Percentiles rank a stretch among this genome's conserved stretches.
phyloP scores from a whole-genome alignment of 225 moss, liverwort and hornwort genomes.

The Lunularia cruciata region DNA sequence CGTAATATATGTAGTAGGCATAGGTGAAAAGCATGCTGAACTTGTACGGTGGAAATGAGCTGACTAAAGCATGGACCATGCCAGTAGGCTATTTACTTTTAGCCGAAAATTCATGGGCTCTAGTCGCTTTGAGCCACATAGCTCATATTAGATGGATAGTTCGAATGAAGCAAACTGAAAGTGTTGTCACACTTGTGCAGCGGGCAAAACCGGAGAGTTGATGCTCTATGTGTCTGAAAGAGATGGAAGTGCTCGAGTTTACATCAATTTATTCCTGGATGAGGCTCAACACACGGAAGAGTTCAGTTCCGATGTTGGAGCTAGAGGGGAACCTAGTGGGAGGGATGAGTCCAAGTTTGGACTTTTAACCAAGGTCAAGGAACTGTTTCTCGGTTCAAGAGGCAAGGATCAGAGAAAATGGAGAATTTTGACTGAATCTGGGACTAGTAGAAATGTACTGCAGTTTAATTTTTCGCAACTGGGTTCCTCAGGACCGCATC shows the following conservation, averaged over 20 bases:
- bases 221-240: constrained; percentile 72
- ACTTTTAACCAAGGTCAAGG: not conserved
- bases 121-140: too few relatives aligned
- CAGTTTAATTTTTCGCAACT: constrained; percentile 30
- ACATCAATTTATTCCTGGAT: constrained; percentile 45
- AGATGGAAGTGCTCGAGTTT: constrained; percentile 67
- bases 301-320: not conserved
- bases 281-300: not conserved
- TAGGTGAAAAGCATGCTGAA: too few relatives aligned
- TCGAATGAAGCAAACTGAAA: too few relatives aligned
- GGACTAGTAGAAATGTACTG: not conserved
- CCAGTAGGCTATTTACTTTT: too few relatives aligned
- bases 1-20: too few relatives aligned
- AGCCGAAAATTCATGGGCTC: too few relatives aligned
- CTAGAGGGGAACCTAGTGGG: not conserved
- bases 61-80: too few relatives aligned
- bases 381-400: not conserved
- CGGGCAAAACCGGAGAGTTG: constrained; percentile 26
- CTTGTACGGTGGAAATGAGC: too few relatives aligned
- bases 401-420: not conserved
- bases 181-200: constrained; percentile 23
- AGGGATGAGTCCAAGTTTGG: not conserved
- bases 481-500: constrained; percentile 35
- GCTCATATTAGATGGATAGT: too few relatives aligned
- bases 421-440: not conserved